Base-by-base conservation (phyloP, 768 basidiomycete species). In the Termitomyces sp. region DNA sequence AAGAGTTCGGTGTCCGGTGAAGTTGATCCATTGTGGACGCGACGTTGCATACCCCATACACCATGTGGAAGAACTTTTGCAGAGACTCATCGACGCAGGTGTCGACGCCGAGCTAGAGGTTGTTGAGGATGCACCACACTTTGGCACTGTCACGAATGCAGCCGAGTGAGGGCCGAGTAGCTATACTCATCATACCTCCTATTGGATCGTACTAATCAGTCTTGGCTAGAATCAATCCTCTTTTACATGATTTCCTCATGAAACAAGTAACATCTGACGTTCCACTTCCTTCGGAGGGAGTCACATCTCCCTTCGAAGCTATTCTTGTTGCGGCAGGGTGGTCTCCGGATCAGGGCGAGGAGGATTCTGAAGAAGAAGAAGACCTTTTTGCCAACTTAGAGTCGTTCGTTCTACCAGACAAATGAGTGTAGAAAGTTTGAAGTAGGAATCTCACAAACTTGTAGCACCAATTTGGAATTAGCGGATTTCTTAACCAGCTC, bases 41-140 rank as follows among this genome's bases (percentile, higher is more conserved):
- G 76, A 76, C 46, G 67, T 77, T 44, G 74, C 72, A 8, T 76
- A 76, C 57, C 67, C 69, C 8, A n/a, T 72, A 5, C 46, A 63
- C 32, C 65, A 63, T 46, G 55, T 59, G 6, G 64, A 72, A 43
- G 69, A 72, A 48, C 64, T 74, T 7, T 58, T 62, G 7, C 58
- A 64, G 32, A 48, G 55, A 27, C 59, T 75, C 42, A 30, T 62
- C 26, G 57, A 65, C 24, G 73, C 72, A 1, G 70, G 66, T 0
- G 54, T 76, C 4, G 52, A 69, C 14, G 73, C 67, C n/a, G 63
- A 64, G 4, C 32, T 76, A 0, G 37, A 65, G 1, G 52, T 57
- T 1, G 62, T 75, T 5, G 56, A 65, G 7, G 66, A 66, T 7
- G 75, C 75, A 8, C 71, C 75, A 2, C 76, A 76, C 59, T 75